Conservation (phyloP, 352 stramenopile species). For the Globisporangium paddicum region DNA sequence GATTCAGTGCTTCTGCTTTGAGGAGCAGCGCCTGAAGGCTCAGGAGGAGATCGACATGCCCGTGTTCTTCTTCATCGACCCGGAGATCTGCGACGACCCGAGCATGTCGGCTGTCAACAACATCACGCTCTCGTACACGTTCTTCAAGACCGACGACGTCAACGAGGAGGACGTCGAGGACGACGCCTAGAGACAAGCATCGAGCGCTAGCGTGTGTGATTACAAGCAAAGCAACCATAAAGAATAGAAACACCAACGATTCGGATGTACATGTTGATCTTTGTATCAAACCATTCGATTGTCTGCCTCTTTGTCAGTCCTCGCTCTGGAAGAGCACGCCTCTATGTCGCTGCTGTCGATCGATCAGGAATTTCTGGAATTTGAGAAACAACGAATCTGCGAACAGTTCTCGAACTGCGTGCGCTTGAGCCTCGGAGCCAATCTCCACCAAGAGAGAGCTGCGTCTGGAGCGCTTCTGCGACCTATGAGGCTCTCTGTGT, state of each 20-base stretch:
- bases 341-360: slow-evolving; percentile 30
- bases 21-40: slow-evolving; percentile 96
- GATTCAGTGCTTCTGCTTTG: slow-evolving; percentile 99
- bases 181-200: slow-evolving; percentile 10
- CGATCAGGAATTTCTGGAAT: slow-evolving; percentile 38
- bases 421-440: slow-evolving; percentile 47
- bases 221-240: background rate
- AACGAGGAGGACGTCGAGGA: slow-evolving; percentile 86
- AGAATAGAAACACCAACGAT: slow-evolving; percentile 2
- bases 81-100: slow-evolving; percentile 96
- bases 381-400: slow-evolving; percentile 2
- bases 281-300: background rate
- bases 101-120: slow-evolving; percentile 95
- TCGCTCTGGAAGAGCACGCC: slow-evolving; percentile 29
- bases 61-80: slow-evolving; percentile 99
- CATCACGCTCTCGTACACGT: slow-evolving; percentile 98
- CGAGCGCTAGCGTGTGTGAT: background rate
- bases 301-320: background rate
- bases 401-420: slow-evolving; percentile 41
- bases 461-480: background rate
- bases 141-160: slow-evolving; percentile 97
- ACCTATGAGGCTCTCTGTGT: background rate
- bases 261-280: background rate
- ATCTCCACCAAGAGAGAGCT: slow-evolving; percentile 45
- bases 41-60: slow-evolving; percentile 99